Percentiles rank a stretch among this genome's conserved stretches.
Evolutionary conservation across 768 basidiomycete genomes (phyloP).

Genomic region (Hortiboletus flavorubellus): DNA sequence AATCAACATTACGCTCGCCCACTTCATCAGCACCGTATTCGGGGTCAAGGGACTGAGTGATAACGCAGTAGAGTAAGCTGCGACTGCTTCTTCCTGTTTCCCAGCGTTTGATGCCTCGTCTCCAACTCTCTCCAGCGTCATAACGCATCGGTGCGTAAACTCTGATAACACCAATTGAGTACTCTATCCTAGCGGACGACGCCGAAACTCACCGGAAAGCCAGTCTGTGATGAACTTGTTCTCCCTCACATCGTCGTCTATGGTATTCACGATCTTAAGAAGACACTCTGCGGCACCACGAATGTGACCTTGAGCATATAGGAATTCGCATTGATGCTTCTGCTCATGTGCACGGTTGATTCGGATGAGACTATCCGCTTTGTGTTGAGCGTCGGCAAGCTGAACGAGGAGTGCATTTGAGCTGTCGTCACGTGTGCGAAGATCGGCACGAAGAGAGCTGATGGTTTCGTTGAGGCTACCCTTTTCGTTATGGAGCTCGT

Average conservation of each 20-base stretch:
- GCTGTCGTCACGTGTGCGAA: not conserved
- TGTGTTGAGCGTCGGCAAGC: not conserved
- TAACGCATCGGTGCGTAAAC: not conserved
- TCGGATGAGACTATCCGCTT: not conserved
- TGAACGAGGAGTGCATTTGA: not conserved
- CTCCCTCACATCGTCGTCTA: not conserved
- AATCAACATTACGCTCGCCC: not conserved
- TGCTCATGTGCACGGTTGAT: not conserved
- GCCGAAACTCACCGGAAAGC: no score
- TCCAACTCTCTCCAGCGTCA: not conserved
- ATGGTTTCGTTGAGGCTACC: no score
- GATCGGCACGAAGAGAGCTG: no score
- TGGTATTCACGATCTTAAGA: not conserved
- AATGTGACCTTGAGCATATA: not conserved
- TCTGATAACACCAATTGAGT: not conserved
- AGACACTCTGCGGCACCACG: not conserved
- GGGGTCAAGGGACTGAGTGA: not conserved
- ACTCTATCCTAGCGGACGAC: no score
- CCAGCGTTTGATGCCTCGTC: not conserved
- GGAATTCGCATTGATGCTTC: not conserved
- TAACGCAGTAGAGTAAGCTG: not conserved
- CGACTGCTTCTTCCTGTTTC: not conserved
- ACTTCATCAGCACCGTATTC: no score
- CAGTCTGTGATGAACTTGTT: not conserved
- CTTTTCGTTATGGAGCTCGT: no score